phyloP scores from a whole-genome alignment of 2,329 filamentous ascomycete genomes.

The Penicillium sp. region DNA sequence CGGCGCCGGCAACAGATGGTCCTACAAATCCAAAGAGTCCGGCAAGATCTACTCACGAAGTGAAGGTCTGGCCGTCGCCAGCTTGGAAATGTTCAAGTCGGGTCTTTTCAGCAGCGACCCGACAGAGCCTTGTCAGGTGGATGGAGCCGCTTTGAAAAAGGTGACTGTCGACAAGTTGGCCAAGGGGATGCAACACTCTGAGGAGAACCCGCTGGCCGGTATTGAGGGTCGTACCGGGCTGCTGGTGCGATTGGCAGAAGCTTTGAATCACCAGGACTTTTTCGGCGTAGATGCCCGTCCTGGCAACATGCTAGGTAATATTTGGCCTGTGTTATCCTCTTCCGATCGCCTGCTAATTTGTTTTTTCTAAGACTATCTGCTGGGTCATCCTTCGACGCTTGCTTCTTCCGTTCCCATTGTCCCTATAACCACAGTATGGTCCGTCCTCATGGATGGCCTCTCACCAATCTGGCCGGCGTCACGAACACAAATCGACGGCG shows the following conservation, averaged over 20 bases:
- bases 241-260: constrained; percentile 68
- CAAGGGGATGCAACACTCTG: constrained; percentile 76
- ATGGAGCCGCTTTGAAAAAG: constrained; percentile 70
- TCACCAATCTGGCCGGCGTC: constrained; percentile 83
- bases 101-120: constrained; percentile 82
- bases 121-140: constrained; percentile 80
- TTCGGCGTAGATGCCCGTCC: constrained; percentile 82
- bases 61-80: constrained; percentile 76
- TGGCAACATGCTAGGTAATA: constrained; percentile 85
- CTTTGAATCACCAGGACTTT: constrained; percentile 72
- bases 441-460: constrained; percentile 80
- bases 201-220: constrained; percentile 75
- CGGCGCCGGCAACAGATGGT: constrained; percentile 85
- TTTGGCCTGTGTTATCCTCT: not conserved
- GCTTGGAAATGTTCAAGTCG: constrained; percentile 87
- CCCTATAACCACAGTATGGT: constrained; percentile 82
- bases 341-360: constrained; percentile 3
- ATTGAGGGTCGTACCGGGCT: constrained; percentile 79
- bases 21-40: constrained; percentile 86
- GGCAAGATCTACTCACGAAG: constrained; percentile 77
- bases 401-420: constrained; percentile 85
- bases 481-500: constrained; percentile 79
- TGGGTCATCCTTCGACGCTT: constrained; percentile 84
- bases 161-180: constrained; percentile 71
- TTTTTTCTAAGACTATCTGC: constrained; percentile 67